Conservation (phyloP, 2,329 filamentous ascomycete genomes). For the Aureobasidium sp. region DNA sequence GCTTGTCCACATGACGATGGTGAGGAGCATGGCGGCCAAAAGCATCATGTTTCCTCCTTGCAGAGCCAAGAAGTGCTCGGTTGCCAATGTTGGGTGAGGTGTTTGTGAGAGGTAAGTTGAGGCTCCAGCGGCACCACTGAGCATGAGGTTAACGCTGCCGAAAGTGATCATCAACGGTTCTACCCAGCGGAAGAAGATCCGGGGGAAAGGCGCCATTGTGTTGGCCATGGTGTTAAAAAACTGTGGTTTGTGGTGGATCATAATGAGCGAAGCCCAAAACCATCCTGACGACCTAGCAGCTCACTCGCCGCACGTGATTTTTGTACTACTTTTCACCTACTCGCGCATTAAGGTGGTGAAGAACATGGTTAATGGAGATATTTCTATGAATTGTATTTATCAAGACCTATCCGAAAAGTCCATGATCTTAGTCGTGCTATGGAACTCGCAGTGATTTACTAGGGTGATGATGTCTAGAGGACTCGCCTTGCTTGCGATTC, state of each 20-base stretch:
- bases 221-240: neutral
- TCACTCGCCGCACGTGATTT: neutral
- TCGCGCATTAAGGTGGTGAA: neutral
- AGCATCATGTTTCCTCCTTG: conserved; percentile 11
- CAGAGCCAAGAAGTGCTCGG: conserved; percentile 3
- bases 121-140: neutral
- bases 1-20: conserved; percentile 9
- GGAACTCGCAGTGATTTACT: neutral
- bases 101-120: conserved; percentile 9
- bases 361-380: neutral
- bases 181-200: conserved; percentile 3
- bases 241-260: neutral
- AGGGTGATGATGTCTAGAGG: neutral
- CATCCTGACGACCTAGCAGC: neutral
- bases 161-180: conserved; percentile 10
- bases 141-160: conserved; percentile 1
- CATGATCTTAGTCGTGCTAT: too few relatives aligned
- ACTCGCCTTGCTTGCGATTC: neutral
- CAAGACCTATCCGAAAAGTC: too few relatives aligned
- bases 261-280: neutral
- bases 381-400: too few relatives aligned
- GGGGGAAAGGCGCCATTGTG: conserved; percentile 2
- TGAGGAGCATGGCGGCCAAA: neutral
- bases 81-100: neutral
- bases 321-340: neutral